Evolutionary conservation across 768 basidiomycete species (phyloP).

Genomic region (Pisolithus marmoratus): DNA sequence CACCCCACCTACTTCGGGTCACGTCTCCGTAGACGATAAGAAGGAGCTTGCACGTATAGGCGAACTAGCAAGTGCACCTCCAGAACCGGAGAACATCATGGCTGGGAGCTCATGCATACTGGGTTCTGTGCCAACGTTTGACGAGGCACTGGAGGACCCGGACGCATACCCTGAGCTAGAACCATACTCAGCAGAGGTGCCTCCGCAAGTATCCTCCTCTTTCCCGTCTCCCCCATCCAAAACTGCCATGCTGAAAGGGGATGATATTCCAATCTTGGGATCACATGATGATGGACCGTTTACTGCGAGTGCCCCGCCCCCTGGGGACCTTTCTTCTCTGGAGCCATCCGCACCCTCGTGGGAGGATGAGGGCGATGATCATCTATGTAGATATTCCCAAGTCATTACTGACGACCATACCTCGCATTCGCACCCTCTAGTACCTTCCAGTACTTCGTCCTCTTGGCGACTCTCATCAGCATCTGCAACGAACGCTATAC

Average conservation of each 20-base stretch:
- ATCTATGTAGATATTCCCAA: not conserved
- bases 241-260: conserved; percentile 27
- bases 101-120: conserved; percentile 9
- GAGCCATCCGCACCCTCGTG: conserved; percentile 45
- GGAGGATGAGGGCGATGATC: conserved; percentile 11
- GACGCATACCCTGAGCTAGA: conserved; percentile 4
- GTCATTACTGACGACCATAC: not conserved
- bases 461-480: not conserved
- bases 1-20: conserved; percentile 36
- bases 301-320: conserved; percentile 27
- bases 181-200: not conserved
- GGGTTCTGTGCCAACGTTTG: conserved; percentile 49
- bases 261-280: conserved; percentile 30
- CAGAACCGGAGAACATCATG: conserved; percentile 13
- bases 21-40: conserved; percentile 66
- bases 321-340: conserved; percentile 22
- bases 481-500: conserved; percentile 12
- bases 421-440: not conserved
- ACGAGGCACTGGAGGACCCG: conserved; percentile 43
- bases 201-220: conserved; percentile 10
- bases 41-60: conserved; percentile 47
- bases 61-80: conserved; percentile 50
- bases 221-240: conserved; percentile 34
- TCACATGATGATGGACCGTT: conserved; percentile 24
- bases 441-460: not conserved